These are phyloP conservation scores for Datisca glomerata DNA, from an alignment of 306 rosid species.

Conservation along the genomic window DNA sequence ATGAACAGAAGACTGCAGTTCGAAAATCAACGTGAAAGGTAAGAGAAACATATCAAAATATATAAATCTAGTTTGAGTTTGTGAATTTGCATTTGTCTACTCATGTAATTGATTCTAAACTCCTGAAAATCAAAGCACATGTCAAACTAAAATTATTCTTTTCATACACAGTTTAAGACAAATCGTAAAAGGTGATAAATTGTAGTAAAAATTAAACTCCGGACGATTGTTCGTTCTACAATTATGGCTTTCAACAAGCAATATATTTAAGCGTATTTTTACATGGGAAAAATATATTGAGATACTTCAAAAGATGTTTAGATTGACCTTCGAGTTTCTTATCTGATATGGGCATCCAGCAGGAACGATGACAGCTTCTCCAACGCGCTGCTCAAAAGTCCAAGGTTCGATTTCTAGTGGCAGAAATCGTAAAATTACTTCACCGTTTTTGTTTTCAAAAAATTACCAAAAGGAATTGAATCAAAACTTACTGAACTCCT, in stretches of 20 bases:
- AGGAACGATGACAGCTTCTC: constrained; percentile 96
- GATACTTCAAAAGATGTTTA: background rate
- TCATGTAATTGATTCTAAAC: too few relatives aligned
- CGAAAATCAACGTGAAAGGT: constrained; percentile 3
- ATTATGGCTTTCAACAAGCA: too few relatives aligned
- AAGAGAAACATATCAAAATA: background rate
- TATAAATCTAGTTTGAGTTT: too few relatives aligned
- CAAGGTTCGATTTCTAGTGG: constrained; percentile 87
- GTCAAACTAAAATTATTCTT: too few relatives aligned
- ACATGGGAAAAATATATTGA: background rate
- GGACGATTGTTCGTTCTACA: too few relatives aligned
- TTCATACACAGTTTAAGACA: too few relatives aligned
- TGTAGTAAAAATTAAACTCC: too few relatives aligned
- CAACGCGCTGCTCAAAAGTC: constrained; percentile 83
- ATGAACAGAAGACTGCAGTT: constrained; percentile 71
- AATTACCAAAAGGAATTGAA: constrained; percentile 4
- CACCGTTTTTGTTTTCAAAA: background rate
- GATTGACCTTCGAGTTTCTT: constrained; percentile 80
- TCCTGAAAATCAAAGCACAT: too few relatives aligned
- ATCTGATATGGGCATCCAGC: constrained; percentile 99
- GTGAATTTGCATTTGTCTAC: too few relatives aligned
- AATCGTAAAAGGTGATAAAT: too few relatives aligned
- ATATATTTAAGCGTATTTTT: too few relatives aligned
- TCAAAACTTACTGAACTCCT: constrained; percentile 63
- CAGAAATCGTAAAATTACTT: constrained; percentile 7